Base-by-base conservation (phyloP, 495 filamentous ascomycete genomes). In the Penicillium malachiteum region DNA sequence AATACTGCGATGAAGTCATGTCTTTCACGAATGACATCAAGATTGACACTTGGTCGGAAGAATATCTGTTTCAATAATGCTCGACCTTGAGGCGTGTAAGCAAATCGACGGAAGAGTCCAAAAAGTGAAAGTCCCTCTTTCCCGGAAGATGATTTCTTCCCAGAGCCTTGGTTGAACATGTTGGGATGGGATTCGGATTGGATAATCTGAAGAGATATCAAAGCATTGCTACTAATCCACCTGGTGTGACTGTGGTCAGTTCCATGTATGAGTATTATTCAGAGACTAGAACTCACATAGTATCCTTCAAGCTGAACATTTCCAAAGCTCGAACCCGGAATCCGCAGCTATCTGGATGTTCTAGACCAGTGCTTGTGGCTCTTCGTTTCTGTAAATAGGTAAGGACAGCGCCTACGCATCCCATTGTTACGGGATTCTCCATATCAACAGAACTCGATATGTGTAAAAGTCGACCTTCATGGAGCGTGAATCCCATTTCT, bases 61-160 rank as follows among this genome's bases (percentile, higher is more conserved):
- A 98, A 96, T 59, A 90, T 88, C 62, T 91, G 87, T 17, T 89
- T 85, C 4, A 98, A 78, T 45, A 81, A 83, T 21, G 75, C 67
- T 61, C 86, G 90, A 2, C 95, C 94, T 60, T 96, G 90, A 6
- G 90, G 85, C 2, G 90, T 96, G 33, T 80, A 82, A 40, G 95
- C 88, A 54, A 93, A 76, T 38, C 87, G 79, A 41, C 87, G 83
- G 56, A 95, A 91, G 11, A 95, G 76, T 4, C 92, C 94, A 58
- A 88, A 95, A 1, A 98, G 71, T 2, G 92, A 96, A n/a, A 97
- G 80, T 7, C 85, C 87, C 68, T 97, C 91, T 67, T 96, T 97
- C 0, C 86, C 82, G 12, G 86, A 87, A 0, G 87, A 86, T 7
- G 80, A 78, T 6, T 81, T 84, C 57, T 72, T 84, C 10, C 79